Evolutionary conservation across 2,329 filamentous ascomycete species (phyloP).

Genomic region (Thelonectria blattea): DNA sequence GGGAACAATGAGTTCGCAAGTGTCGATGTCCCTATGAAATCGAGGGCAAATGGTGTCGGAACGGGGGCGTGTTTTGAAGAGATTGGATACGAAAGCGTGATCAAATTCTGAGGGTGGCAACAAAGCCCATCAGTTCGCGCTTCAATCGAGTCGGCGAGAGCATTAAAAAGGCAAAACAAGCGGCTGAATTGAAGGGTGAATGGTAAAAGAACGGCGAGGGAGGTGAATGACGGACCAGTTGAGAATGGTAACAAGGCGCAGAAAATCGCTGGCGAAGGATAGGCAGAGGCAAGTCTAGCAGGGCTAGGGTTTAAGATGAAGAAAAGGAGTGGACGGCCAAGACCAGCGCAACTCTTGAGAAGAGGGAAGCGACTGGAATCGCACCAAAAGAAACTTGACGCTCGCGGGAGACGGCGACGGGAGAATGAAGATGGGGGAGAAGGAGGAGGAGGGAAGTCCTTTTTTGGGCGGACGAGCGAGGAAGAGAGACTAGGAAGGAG

Average conservation of each 20-base stretch:
- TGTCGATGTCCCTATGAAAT: conserved; percentile 15
- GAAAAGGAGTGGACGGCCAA: conserved; percentile 65
- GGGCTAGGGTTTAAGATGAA: conserved; percentile 36
- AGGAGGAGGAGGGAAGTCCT: conserved; percentile 34
- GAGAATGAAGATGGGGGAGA: conserved; percentile 27
- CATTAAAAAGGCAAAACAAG: conserved; percentile 1
- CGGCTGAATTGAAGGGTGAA: not conserved
- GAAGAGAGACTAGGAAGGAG: conserved; percentile 27
- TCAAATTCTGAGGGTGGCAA: conserved; percentile 13
- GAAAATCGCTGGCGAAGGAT: conserved; percentile 33
- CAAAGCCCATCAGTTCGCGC: conserved; percentile 16
- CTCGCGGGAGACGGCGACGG: conserved; percentile 36
- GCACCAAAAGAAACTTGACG: conserved; percentile 52
- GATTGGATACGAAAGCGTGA: conserved; percentile 10
- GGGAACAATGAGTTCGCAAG: conserved; percentile 19
- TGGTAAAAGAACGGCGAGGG: not conserved
- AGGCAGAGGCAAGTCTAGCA: conserved; percentile 37
- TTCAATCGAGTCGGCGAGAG: conserved; percentile 15
- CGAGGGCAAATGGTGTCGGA: conserved; percentile 14
- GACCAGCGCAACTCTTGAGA: conserved; percentile 59
- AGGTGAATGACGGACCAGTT: conserved; percentile 31
- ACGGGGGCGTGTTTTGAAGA: conserved; percentile 10
- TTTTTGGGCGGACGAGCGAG: conserved; percentile 37
- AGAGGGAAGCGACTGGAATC: conserved; percentile 61
- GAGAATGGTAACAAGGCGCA: conserved; percentile 23